Base-by-base conservation (phyloP, 2,329 filamentous ascomycete genomes). In the Leptographium lundbergii region DNA sequence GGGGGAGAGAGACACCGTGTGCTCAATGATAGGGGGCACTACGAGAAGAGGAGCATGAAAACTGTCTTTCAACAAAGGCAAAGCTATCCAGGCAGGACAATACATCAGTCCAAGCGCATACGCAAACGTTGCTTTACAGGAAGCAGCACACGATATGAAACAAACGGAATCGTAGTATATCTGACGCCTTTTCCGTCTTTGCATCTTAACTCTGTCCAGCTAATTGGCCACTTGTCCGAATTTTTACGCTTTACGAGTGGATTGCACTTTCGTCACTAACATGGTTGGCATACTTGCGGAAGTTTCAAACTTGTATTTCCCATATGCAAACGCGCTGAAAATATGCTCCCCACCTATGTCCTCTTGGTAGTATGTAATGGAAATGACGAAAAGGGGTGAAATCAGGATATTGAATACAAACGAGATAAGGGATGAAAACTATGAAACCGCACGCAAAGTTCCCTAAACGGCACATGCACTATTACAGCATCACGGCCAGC, bases 401-500 rank as follows among this genome's bases (percentile, higher is more conserved):
- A 45, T 45, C 42, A n/a, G 42, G 24, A 50, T 14, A 50, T 50
- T 48, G 45, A 22, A 6, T 25, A 25, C 45, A 48, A 10, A 24
- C 3, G 45, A n/a, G 22, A 57, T 27, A 53, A 34, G 32, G 2
- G 48, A 54, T 7, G 22, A 25, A 10, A 51, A 22, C 1, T 48
- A 25, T n/a, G 42, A 19, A 45, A n/a, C 2, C 19, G 19, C 19
- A 50, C 47, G n/a, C 47, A 9, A 34, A 34, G 32, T 50, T 50
- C 22, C 22, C n/a, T 9, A 9, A 10, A 48, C 4, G n/a, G 50
- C 3, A 48, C 13, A 42, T n/a, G 25, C 52, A 36, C 27, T 39
- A 10, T 78, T 78, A 95, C 70, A 95, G 77, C 66, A 95, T 81
- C 72, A 96, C 92, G 11, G 84, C 85, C 71, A 96, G 71, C 74